A percentile compares a stretch with the other conserved stretches of the same genome.
Evolutionary conservation across 495 filamentous ascomycete genomes (phyloP).

Genomic region (Thermochaetoides thermophila): DNA sequence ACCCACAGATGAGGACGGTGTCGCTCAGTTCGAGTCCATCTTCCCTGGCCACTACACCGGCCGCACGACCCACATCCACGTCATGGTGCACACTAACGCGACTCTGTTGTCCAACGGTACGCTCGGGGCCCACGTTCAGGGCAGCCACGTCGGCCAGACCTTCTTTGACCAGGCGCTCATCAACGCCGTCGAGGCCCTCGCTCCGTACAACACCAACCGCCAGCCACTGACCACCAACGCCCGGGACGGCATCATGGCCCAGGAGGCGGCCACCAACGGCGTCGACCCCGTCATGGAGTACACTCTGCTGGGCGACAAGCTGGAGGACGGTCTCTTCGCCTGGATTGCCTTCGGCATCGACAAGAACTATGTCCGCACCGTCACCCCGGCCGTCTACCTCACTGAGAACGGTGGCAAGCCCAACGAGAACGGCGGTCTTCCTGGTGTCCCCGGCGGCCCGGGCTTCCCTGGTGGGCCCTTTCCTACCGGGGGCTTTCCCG

Average conservation of each 20-base stretch:
- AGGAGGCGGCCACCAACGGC: slow-evolving; percentile 24
- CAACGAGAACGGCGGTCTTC: slow-evolving; percentile 4
- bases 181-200: slow-evolving; percentile 36
- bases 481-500: slow-evolving; percentile 2
- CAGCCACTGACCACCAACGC: slow-evolving; percentile 35
- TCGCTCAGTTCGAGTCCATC: slow-evolving; percentile 34
- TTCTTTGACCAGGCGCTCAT: slow-evolving; percentile 49
- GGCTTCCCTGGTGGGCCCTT: slow-evolving; percentile 5
- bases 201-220: slow-evolving; percentile 42
- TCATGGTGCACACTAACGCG: slow-evolving; percentile 33
- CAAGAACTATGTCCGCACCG: slow-evolving; percentile 5
- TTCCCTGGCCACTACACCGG: slow-evolving; percentile 44
- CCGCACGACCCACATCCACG: slow-evolving; percentile 29
- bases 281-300: slow-evolving; percentile 41
- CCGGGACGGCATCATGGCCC: slow-evolving; percentile 28
- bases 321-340: slow-evolving; percentile 39
- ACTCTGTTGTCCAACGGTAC: slow-evolving; percentile 32
- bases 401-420: slow-evolving; percentile 13
- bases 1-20: slow-evolving; percentile 31
- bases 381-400: slow-evolving; percentile 7
- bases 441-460: slow-evolving; percentile 1
- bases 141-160: slow-evolving; percentile 46
- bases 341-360: slow-evolving; percentile 44
- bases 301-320: slow-evolving; percentile 35
- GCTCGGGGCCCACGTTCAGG: slow-evolving; percentile 25